These are phyloP conservation scores for Cardamine occulta DNA, from an alignment of 345 rosid genomes.

Conservation along the genomic window DNA sequence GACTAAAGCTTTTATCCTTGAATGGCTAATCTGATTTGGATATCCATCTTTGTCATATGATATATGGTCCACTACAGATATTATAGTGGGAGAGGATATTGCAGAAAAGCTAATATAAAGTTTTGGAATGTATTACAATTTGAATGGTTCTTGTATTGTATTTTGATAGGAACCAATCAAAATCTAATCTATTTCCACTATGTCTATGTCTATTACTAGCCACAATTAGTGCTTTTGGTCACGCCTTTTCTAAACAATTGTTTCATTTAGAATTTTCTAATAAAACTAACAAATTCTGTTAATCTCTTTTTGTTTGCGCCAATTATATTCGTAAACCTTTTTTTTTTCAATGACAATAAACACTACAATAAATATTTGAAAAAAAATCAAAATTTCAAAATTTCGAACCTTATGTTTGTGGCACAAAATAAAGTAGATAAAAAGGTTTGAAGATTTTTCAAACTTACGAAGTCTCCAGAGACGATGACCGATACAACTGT, in stretches of 20 bases:
- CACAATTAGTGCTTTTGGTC: slow-evolving; percentile 27
- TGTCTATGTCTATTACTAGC: slow-evolving; percentile 26
- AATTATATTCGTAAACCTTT: neutral
- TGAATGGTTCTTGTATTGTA: slow-evolving; percentile 26
- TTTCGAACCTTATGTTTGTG: neutral
- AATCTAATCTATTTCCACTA: slow-evolving; percentile 20
- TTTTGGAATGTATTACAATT: slow-evolving; percentile 27
- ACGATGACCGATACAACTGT: slow-evolving; percentile 50
- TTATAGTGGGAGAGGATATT: slow-evolving; percentile 31
- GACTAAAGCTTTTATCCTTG: slow-evolving; percentile 12
- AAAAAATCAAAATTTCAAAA: neutral
- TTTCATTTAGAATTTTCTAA: slow-evolving; percentile 11
- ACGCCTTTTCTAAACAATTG: slow-evolving; percentile 19
- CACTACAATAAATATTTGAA: too few species aligned
- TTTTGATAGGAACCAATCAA: slow-evolving; percentile 33
- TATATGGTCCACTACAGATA: slow-evolving; percentile 38
- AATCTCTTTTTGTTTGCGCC: slow-evolving; percentile 20
- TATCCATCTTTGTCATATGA: slow-evolving; percentile 30
- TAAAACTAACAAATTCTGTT: neutral
- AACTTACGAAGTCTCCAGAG: slow-evolving; percentile 64
- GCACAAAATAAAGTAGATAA: neutral
- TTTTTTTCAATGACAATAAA: too few species aligned
- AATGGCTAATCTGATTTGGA: slow-evolving; percentile 37
- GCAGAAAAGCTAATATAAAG: slow-evolving; percentile 28
- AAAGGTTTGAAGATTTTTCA: neutral